Evolutionary conservation across 495 filamentous ascomycete genomes (phyloP).

Genomic region (Podospora sp.): DNA sequence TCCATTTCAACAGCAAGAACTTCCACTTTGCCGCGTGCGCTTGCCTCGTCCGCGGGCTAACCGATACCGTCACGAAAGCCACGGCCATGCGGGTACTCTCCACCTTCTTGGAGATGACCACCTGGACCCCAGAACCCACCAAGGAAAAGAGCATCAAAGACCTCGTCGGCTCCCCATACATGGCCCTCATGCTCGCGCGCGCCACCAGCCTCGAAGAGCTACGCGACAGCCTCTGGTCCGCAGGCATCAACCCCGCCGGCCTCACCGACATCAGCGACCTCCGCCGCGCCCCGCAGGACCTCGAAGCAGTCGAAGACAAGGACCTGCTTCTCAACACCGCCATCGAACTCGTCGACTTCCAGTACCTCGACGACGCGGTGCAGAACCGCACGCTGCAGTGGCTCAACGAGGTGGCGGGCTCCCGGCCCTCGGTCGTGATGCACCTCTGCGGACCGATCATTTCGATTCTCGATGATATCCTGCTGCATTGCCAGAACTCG

Average conservation of each 20-base stretch:
- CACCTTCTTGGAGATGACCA: conserved; percentile 62
- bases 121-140: conserved; percentile 31
- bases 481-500: conserved; percentile 56
- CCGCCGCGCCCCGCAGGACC: conserved; percentile 42
- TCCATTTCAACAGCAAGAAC: conserved; percentile 62
- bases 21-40: conserved; percentile 67
- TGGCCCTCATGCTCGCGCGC: conserved; percentile 53
- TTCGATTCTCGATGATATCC: conserved; percentile 55
- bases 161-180: conserved; percentile 51
- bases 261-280: conserved; percentile 27
- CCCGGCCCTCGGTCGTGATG: conserved; percentile 51
- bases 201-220: conserved; percentile 50
- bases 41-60: conserved; percentile 61
- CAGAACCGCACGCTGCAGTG: conserved; percentile 56
- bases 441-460: conserved; percentile 56
- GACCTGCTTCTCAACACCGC: conserved; percentile 59
- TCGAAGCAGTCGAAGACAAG: conserved; percentile 52
- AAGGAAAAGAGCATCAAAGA: conserved; percentile 32
- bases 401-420: conserved; percentile 52
- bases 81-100: conserved; percentile 58
- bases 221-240: conserved; percentile 55
- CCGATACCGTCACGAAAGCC: conserved; percentile 58
- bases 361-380: conserved; percentile 55
- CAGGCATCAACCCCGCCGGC: conserved; percentile 46
- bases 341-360: conserved; percentile 60